phyloP scores from a whole-genome alignment of 148 eudicot species.

The Camellia granthamiana region DNA sequence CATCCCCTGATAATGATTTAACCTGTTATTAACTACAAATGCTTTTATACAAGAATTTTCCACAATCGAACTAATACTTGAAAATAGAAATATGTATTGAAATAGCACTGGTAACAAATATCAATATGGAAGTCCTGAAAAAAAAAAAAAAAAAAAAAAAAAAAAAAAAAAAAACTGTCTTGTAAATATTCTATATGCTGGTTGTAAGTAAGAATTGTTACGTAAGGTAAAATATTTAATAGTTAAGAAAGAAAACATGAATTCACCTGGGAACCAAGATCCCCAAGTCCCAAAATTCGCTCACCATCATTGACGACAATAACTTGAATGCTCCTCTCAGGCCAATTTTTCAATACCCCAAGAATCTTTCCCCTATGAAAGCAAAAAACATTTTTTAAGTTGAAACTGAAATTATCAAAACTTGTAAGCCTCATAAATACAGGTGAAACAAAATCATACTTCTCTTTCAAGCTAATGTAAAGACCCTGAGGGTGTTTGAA shows the following conservation, averaged over 20 bases:
- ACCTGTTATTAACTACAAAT: not conserved
- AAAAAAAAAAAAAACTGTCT: not conserved
- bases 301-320: constrained; percentile 27
- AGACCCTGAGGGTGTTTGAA: constrained; percentile 88
- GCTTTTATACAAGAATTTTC: not conserved
- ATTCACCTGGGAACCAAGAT: constrained; percentile 26
- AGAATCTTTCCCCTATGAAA: constrained; percentile 19
- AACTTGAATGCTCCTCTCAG: constrained; percentile 26
- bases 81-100: not conserved
- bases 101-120: not conserved
- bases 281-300: constrained; percentile 29
- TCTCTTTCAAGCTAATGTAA: constrained; percentile 87
- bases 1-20: constrained; percentile 74
- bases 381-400: not conserved
- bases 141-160: not conserved
- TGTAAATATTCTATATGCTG: not conserved
- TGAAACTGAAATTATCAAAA: not conserved
- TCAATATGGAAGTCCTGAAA: not conserved
- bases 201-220: not conserved
- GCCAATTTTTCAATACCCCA: constrained; percentile 27
- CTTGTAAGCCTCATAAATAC: not conserved
- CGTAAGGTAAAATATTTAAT: not conserved
- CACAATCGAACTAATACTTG: not conserved
- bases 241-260: not conserved
- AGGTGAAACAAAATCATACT: constrained; percentile 40